Percentiles rank a stretch among this genome's conserved stretches.
Evolutionary conservation across 345 rosid genomes (phyloP).

Genomic region (Diplotaxis tenuifolia): DNA sequence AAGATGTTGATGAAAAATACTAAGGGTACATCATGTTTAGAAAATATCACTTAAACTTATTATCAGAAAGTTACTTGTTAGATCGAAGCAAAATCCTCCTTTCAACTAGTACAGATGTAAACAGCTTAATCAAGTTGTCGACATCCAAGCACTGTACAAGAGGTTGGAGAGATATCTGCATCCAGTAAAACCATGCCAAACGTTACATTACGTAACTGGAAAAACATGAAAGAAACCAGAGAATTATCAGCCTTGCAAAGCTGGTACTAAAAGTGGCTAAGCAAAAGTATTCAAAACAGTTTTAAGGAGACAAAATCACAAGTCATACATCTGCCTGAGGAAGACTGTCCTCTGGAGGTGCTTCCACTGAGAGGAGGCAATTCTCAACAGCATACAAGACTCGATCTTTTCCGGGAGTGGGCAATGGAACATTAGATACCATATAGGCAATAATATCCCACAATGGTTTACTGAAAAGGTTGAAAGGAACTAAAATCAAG

Average conservation of each 20-base stretch:
- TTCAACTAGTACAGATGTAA: conserved; percentile 89
- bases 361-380: conserved; percentile 77
- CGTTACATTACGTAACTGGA: conserved; percentile 2
- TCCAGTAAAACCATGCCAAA: conserved; percentile 29
- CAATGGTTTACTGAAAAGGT: conserved; percentile 83
- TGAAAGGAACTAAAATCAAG: conserved; percentile 38
- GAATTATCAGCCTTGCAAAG: neutral
- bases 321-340: conserved; percentile 91
- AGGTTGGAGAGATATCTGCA: conserved; percentile 97
- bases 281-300: conserved; percentile 16
- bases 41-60: conserved; percentile 1
- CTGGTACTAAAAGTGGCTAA: conserved; percentile 3
- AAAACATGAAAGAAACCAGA: neutral
- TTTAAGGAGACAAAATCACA: conserved; percentile 12
- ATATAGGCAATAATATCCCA: conserved; percentile 80
- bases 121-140: conserved; percentile 84
- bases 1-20: neutral
- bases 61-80: conserved; percentile 60
- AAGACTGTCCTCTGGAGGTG: conserved; percentile 88
- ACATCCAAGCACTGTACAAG: conserved; percentile 94
- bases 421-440: conserved; percentile 86
- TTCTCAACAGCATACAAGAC: conserved; percentile 89
- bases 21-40: neutral
- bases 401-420: conserved; percentile 89
- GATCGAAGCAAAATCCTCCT: conserved; percentile 93